phyloP scores from a whole-genome alignment of 164 flowering plant species.

The Berberis thunbergii region DNA sequence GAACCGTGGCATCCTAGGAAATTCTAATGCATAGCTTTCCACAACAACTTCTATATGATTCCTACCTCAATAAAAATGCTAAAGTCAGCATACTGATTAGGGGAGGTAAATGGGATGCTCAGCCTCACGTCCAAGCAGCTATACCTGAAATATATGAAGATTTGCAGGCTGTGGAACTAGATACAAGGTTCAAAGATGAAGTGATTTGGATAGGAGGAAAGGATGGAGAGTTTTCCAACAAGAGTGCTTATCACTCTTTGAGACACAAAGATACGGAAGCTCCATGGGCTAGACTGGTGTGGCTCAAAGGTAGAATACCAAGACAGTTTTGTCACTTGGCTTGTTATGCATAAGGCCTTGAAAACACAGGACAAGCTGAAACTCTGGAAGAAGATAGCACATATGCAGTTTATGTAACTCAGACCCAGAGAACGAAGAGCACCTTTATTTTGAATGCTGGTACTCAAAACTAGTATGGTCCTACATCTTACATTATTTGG shows the following conservation, averaged over 20 bases:
- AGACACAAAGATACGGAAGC: not conserved
- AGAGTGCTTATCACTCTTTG: not conserved
- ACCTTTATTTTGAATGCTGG: not conserved
- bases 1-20: not conserved
- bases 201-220: not conserved
- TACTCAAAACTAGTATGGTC: no score
- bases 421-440: not conserved
- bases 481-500: no score
- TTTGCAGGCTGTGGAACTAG: not conserved
- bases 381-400: not conserved
- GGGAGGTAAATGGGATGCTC: not conserved
- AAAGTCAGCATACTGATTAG: not conserved
- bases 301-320: not conserved
- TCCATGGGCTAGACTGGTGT: not conserved
- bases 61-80: not conserved
- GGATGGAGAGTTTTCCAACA: not conserved
- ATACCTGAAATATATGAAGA: not conserved
- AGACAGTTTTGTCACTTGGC: not conserved
- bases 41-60: no score
- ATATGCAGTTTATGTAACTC: not conserved
- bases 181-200: not conserved
- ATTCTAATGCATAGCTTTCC: not conserved
- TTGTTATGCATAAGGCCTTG: not conserved
- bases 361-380: not conserved
- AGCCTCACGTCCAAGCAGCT: not conserved